A percentile compares a stretch with the other conserved stretches of the same genome.
Evolutionary conservation across 2,329 filamentous ascomycete genomes (phyloP).

Genomic region (Nemania sp.): DNA sequence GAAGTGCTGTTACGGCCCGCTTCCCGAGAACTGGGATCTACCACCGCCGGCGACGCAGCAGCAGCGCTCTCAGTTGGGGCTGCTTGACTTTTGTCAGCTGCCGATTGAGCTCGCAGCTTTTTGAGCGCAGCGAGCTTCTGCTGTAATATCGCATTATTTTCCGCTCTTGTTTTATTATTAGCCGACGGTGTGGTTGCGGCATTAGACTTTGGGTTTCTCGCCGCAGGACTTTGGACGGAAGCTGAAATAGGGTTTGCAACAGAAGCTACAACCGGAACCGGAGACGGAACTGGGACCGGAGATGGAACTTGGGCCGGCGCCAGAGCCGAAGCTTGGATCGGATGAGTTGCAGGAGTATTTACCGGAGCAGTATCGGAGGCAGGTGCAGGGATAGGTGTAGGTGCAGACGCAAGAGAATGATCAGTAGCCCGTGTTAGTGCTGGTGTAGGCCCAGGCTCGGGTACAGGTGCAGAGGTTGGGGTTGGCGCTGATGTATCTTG

Average conservation of each 20-base stretch:
- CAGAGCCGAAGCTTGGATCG: too few species aligned
- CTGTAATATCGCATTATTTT: constrained; percentile 74
- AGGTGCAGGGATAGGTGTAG: not conserved
- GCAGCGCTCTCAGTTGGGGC: constrained; percentile 23
- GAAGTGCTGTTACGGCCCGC: constrained; percentile 10
- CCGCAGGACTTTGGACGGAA: too few species aligned
- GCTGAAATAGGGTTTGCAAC: constrained; percentile 1
- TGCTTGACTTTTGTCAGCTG: constrained; percentile 33
- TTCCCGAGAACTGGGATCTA: not conserved
- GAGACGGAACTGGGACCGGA: not conserved
- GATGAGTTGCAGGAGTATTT: too few species aligned
- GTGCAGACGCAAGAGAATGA: not conserved
- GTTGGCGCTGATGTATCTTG: constrained; percentile 13
- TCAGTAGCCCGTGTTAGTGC: too few species aligned
- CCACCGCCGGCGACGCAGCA: constrained; percentile 11
- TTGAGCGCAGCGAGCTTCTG: constrained; percentile 78
- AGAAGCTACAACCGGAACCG: not conserved
- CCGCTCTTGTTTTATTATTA: constrained; percentile 55
- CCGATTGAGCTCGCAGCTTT: constrained; percentile 45
- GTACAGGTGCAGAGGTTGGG: constrained; percentile 1
- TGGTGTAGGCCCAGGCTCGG: not conserved
- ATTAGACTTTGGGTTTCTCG: constrained; percentile 11
- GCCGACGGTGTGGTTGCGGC: constrained; percentile 24
- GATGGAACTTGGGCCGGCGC: not conserved
- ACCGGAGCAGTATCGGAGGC: not conserved